A percentile compares a stretch with the other conserved stretches of the same genome.
Evolutionary conservation across 2,329 filamentous ascomycete species (phyloP).

Genomic region (Penicillium hesseltinei): DNA sequence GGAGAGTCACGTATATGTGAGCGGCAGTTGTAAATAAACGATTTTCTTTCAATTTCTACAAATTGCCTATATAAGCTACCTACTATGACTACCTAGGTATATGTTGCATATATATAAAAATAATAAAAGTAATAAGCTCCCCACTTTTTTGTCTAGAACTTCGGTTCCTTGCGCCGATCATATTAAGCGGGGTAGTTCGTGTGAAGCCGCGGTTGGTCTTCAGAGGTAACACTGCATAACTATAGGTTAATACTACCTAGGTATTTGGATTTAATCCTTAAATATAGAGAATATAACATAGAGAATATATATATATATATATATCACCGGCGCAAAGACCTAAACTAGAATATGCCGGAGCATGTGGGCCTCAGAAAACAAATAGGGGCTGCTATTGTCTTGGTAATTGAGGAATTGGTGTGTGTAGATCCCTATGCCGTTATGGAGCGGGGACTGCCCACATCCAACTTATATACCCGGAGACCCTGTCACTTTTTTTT

Average conservation of each 20-base stretch:
- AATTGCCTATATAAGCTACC: too few species aligned
- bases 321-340: neutral
- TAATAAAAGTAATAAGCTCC: too few species aligned
- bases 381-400: neutral
- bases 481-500: neutral
- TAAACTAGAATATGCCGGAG: neutral
- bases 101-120: too few species aligned
- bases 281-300: too few species aligned
- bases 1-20: too few species aligned
- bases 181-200: neutral
- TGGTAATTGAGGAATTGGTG: neutral
- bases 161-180: neutral
- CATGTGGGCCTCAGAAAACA: neutral
- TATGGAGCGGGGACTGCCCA: neutral
- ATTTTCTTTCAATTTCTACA: too few species aligned
- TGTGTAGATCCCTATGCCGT: too few species aligned
- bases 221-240: neutral
- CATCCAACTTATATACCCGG: neutral
- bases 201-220: conserved; percentile 6
- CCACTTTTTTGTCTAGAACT: neutral
- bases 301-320: too few species aligned
- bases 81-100: too few species aligned
- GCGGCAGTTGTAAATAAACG: too few species aligned
- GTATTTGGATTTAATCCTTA: neutral
- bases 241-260: too few species aligned